These are phyloP conservation scores for Amanita subjunquillea DNA, from an alignment of 768 basidiomycete species.

Conservation along the genomic window DNA sequence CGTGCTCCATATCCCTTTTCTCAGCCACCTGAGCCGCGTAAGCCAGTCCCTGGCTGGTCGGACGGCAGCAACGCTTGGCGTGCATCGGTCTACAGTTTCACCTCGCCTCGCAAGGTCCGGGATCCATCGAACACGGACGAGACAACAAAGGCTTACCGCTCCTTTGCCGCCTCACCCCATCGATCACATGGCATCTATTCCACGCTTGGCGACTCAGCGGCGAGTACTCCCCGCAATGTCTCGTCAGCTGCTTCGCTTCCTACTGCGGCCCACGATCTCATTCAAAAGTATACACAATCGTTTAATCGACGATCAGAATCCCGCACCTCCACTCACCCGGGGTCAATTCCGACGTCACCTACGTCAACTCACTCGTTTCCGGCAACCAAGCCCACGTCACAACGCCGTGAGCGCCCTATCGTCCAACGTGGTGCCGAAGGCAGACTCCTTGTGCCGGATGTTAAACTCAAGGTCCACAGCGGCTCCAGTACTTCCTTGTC, in stretches of 20 bases:
- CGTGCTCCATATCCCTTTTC: slow-evolving; percentile 22
- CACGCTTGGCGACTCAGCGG: slow-evolving; percentile 25
- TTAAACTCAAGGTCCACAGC: slow-evolving; percentile 28
- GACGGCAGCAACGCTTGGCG: slow-evolving; percentile 62
- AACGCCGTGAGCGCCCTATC: slow-evolving; percentile 39
- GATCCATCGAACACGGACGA: slow-evolving; percentile 20
- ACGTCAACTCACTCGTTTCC: slow-evolving; percentile 26
- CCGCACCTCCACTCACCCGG: slow-evolving; percentile 27
- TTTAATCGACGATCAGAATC: slow-evolving; percentile 48
- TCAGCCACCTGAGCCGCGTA: slow-evolving; percentile 23
- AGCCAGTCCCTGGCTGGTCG: slow-evolving; percentile 56
- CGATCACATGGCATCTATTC: slow-evolving; percentile 38
- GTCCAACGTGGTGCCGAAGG: slow-evolving; percentile 55
- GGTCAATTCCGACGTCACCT: slow-evolving; percentile 23
- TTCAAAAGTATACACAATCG: slow-evolving; percentile 44
- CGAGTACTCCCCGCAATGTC: slow-evolving; percentile 8
- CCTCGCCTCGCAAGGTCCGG: slow-evolving; percentile 26
- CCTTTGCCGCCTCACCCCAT: slow-evolving; percentile 43
- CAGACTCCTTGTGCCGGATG: slow-evolving; percentile 42
- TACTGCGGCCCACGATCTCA: slow-evolving; percentile 33
- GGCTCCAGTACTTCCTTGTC: slow-evolving; percentile 27
- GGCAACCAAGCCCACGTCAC: slow-evolving; percentile 20
- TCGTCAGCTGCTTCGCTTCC: slow-evolving; percentile 10
- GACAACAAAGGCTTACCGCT: slow-evolving; percentile 25
- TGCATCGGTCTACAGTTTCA: slow-evolving; percentile 46